Evolutionary conservation across 768 basidiomycete species (phyloP).

Genomic region (Fistulinella prunicolor): DNA sequence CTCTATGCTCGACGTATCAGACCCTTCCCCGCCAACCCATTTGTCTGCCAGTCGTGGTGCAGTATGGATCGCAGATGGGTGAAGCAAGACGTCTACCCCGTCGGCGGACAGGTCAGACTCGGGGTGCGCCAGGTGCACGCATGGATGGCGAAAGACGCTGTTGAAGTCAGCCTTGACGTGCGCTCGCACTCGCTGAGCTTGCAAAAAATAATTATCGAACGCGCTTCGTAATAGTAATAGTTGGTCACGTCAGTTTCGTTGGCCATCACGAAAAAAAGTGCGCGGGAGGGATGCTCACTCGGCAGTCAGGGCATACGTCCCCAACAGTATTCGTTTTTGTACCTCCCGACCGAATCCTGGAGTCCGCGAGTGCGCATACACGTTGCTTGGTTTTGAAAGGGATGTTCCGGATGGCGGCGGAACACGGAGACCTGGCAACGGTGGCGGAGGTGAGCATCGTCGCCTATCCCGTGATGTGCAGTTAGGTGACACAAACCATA

Average conservation of each 20-base stretch:
- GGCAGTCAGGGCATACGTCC: conserved; percentile 88
- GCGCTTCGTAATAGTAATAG: too few relatives aligned
- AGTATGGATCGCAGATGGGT: conserved; percentile 83
- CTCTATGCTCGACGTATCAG: conserved; percentile 34
- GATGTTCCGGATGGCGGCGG: conserved; percentile 41
- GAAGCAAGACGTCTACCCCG: conserved; percentile 77
- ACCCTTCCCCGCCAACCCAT: conserved; percentile 3
- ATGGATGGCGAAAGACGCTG: conserved; percentile 57
- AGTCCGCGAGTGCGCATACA: conserved; percentile 67
- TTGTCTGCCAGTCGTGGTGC: conserved; percentile 56
- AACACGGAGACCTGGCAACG: conserved; percentile 47
- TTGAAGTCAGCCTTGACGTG: conserved; percentile 73
- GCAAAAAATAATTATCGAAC: conserved; percentile 97
- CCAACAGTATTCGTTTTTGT: conserved; percentile 80
- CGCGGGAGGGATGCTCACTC: too few relatives aligned
- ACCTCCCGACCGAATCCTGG: conserved; percentile 82
- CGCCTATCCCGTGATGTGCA: background rate
- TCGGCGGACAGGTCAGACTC: background rate
- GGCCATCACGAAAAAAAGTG: too few relatives aligned
- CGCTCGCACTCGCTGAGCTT: conserved; percentile 80
- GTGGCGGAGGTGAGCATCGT: background rate
- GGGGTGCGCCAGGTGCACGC: conserved; percentile 40
- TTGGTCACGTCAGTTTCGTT: too few relatives aligned
- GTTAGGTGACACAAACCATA: conserved; percentile 53
- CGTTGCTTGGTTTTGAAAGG: conserved; percentile 46